Evolutionary conservation across 441 rosid genomes (phyloP).

Genomic region (Kokia cookei): DNA sequence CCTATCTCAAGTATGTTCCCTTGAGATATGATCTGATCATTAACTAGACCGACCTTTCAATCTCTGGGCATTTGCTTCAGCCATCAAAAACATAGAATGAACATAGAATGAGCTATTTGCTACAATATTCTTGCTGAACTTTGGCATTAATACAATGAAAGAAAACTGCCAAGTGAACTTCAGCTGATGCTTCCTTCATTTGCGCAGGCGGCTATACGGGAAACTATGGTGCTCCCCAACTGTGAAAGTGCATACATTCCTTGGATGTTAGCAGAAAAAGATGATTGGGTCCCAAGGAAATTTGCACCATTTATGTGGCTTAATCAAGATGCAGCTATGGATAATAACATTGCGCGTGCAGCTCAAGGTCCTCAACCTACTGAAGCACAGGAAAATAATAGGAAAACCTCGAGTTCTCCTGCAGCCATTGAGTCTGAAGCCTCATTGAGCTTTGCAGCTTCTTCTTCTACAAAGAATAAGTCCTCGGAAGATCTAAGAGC

Average conservation of each 20-base stretch:
- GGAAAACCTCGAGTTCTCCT: conserved; percentile 18
- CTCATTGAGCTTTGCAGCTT: conserved; percentile 18
- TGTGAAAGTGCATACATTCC: conserved; percentile 71
- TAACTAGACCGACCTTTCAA: not conserved
- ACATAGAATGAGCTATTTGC: not conserved
- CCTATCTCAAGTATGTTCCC: not conserved
- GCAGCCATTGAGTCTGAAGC: conserved; percentile 17
- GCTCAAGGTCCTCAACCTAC: conserved; percentile 27
- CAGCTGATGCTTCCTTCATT: conserved; percentile 14
- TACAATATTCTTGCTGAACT: not conserved
- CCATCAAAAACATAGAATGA: not conserved
- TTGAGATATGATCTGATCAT: not conserved
- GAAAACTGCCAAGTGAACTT: conserved; percentile 2
- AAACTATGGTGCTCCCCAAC: conserved; percentile 87
- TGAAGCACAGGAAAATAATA: conserved; percentile 33
- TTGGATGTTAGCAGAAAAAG: conserved; percentile 82
- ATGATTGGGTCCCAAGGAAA: conserved; percentile 77
- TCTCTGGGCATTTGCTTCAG: not conserved
- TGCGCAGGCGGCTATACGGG: conserved; percentile 61
- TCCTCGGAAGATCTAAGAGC: conserved; percentile 45
- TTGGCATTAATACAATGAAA: not conserved
- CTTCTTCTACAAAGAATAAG: conserved; percentile 20
- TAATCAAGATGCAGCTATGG: conserved; percentile 54
- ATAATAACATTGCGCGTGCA: conserved; percentile 17
- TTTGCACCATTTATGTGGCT: conserved; percentile 89